Conservation (phyloP, 2,329 filamentous ascomycete genomes). For the Cladophialophora exuberans region DNA sequence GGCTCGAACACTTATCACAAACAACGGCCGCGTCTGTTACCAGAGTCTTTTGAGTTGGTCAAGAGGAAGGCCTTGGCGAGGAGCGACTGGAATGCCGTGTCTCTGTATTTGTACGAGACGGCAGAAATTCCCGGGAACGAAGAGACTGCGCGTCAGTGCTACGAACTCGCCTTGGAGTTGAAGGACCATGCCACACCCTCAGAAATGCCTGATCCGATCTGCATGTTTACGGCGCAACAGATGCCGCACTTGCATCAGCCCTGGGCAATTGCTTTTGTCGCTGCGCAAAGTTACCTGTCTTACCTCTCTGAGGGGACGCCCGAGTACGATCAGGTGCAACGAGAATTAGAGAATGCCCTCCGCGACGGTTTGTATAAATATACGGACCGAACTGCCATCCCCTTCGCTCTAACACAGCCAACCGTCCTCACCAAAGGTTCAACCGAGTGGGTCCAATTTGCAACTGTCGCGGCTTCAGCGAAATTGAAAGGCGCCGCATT, state of each 20-base stretch:
- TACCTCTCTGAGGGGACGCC: slow-evolving; percentile 8
- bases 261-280: slow-evolving; percentile 18
- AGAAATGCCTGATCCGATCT: slow-evolving; percentile 21
- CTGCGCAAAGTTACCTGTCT: slow-evolving; percentile 20
- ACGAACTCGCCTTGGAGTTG: slow-evolving; percentile 22
- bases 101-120: slow-evolving; percentile 18
- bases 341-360: slow-evolving; percentile 19
- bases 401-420: slow-evolving; percentile 11
- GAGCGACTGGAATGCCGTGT: slow-evolving; percentile 22
- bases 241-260: slow-evolving; percentile 9
- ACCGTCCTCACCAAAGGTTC: slow-evolving; percentile 16
- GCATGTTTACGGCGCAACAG: background rate
- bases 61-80: slow-evolving; percentile 11
- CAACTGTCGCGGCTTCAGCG: slow-evolving; percentile 20
- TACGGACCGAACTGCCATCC: slow-evolving; percentile 18
- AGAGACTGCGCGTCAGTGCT: slow-evolving; percentile 12
- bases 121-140: slow-evolving; percentile 7
- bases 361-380: slow-evolving; percentile 20
- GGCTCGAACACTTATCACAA: background rate
- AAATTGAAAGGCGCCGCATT: slow-evolving; percentile 19
- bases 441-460: slow-evolving; percentile 21
- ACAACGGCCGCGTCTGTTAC: background rate
- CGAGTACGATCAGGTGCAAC: slow-evolving; percentile 14
- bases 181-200: too few relatives aligned
- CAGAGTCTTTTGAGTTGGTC: slow-evolving; percentile 7